Base-by-base conservation (phyloP, 2,329 filamentous ascomycete genomes). In the Curvularia sp. region DNA sequence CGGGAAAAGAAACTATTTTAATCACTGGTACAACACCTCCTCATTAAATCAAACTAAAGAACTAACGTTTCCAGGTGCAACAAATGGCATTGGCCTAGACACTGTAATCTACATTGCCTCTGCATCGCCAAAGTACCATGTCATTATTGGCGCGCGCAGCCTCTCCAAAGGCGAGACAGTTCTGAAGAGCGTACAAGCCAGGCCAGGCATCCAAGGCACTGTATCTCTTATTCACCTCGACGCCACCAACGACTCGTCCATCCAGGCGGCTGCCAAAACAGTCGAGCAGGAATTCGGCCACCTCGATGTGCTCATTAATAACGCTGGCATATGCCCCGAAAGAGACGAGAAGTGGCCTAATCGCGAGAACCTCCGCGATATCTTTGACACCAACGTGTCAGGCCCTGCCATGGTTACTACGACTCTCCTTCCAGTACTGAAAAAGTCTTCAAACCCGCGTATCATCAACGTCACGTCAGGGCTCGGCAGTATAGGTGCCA, bases 291-390 rank as follows among this genome's bases (percentile, higher is more conserved):
- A 71, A 4, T 74, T 66, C 30, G 66, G 64, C 38, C 65, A 59
- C n/a, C 84, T 96, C 69, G 91, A 96, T 78, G 90, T 96, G 56
- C 80, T 96, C 39, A 80, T 96, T 80, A 96, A 96, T 83, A 96
- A 96, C 76, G 92, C 93, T 30, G 92, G 91, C 18, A 78, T 85
- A 4, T 77, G 79, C 22, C 42, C 39, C 5, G 58, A 68, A 33
- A 38, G 41, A 15, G 49, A 57, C 3, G 53, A 28, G 1, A 35
- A 51, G 31, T 67, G 61, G 60, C 51, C 58, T 3, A 46, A 57
- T 10, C 72, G 72, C 13, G 60, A 62, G 0, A 41, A 38, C 8
- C 49, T 76, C 2, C 67, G 67, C 18, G 54, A 50, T 2, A 64
- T 58, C 8, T 70, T 79, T 31, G 70, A 79, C 30, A 76, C 75